These are phyloP conservation scores for Pythium myriotylum DNA, from an alignment of 352 stramenopile genomes.

Conservation along the genomic window DNA sequence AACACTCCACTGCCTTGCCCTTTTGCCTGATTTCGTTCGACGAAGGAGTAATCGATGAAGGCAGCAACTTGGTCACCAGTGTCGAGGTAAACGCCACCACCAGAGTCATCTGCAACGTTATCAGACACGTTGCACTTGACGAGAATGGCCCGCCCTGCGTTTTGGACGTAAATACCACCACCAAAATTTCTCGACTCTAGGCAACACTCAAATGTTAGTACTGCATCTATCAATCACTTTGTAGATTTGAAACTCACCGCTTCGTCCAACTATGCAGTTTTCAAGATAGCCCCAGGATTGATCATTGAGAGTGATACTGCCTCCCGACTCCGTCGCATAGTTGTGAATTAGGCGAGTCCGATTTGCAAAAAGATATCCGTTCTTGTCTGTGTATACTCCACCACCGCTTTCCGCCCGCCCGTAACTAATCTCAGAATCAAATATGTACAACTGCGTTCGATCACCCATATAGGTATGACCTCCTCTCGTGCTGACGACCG, in stretches of 20 bases:
- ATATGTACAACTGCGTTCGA: slow-evolving; percentile 18
- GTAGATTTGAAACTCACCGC: slow-evolving; percentile 31
- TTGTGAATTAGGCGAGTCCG: slow-evolving; percentile 42
- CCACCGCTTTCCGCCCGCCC: slow-evolving; percentile 52
- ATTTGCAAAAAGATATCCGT: slow-evolving; percentile 29
- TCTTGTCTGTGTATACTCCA: slow-evolving; percentile 35
- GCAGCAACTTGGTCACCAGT: slow-evolving; percentile 45
- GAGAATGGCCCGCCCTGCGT: slow-evolving; percentile 26
- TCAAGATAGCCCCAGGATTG: slow-evolving; percentile 32
- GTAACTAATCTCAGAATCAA: slow-evolving; percentile 33
- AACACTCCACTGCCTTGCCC: slow-evolving; percentile 56
- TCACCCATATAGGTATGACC: slow-evolving; percentile 39
- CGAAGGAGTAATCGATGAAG: slow-evolving; percentile 27
- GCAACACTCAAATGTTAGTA: slow-evolving; percentile 2
- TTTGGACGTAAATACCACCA: slow-evolving; percentile 53
- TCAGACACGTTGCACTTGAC: slow-evolving; percentile 33
- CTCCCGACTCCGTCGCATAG: slow-evolving; percentile 44
- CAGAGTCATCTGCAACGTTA: slow-evolving; percentile 63
- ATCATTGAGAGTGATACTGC: slow-evolving; percentile 45
- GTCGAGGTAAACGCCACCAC: slow-evolving; percentile 58
- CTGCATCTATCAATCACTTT: no score
- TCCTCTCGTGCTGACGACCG: slow-evolving; percentile 19
- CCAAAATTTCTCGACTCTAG: slow-evolving; percentile 53
- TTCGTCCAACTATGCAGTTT: slow-evolving; percentile 32
- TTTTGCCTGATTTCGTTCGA: slow-evolving; percentile 46